Conservation (phyloP, 2,329 filamentous ascomycete species). For the Ilyonectria sp. region DNA sequence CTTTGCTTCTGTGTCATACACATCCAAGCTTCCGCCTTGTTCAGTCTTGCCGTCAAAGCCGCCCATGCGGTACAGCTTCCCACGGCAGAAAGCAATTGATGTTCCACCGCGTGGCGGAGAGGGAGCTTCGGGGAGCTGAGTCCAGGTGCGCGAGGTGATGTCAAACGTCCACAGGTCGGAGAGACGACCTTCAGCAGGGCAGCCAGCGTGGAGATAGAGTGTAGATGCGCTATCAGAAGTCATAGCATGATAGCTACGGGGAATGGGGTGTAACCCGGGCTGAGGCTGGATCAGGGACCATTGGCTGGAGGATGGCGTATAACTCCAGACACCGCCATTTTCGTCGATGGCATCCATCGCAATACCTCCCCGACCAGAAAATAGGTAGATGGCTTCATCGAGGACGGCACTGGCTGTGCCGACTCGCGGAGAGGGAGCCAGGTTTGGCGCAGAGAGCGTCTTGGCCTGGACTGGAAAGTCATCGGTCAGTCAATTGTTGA, state of each 20-base stretch:
- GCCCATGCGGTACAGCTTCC: conserved; percentile 71
- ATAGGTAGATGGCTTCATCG: conserved; percentile 68
- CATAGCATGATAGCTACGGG: conserved; percentile 71
- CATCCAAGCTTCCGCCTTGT: conserved; percentile 70
- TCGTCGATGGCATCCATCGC: conserved; percentile 75
- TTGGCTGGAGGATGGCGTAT: conserved; percentile 53
- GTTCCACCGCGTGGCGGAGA: conserved; percentile 59
- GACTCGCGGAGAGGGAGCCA: conserved; percentile 67
- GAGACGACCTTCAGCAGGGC: conserved; percentile 69
- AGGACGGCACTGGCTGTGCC: conserved; percentile 66
- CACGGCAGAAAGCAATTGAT: conserved; percentile 57
- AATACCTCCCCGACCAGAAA: conserved; percentile 73
- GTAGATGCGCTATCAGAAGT: conserved; percentile 57
- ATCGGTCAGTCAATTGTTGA: background rate
- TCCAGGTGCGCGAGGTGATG: conserved; percentile 62
- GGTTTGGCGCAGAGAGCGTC: conserved; percentile 38
- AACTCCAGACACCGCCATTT: conserved; percentile 70
- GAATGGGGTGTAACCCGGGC: conserved; percentile 56
- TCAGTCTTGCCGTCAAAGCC: conserved; percentile 75
- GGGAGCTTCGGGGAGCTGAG: conserved; percentile 66
- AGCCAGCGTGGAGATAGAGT: conserved; percentile 74
- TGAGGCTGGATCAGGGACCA: conserved; percentile 65
- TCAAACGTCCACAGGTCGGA: conserved; percentile 75
- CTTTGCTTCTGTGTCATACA: conserved; percentile 50
- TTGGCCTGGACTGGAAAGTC: conserved; percentile 4